Evolutionary conservation across 176 grass and related monocot species (phyloP).

Genomic region (Carex myosuroides): DNA sequence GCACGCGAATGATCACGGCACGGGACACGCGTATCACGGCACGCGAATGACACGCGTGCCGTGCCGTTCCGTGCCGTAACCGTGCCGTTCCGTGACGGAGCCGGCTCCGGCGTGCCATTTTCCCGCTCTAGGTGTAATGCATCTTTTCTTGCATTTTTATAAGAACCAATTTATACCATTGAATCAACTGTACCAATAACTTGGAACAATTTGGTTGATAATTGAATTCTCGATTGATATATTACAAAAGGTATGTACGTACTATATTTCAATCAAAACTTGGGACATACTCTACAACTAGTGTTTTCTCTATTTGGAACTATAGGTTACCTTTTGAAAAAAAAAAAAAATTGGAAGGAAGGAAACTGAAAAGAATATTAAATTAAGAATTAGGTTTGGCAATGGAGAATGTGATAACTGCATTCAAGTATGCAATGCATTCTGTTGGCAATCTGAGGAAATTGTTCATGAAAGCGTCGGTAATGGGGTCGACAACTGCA

Average conservation of each 20-base stretch:
- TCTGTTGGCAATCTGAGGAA: conserved; percentile 78
- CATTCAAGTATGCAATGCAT: conserved; percentile 75
- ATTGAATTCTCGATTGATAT: background rate
- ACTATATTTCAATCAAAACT: background rate
- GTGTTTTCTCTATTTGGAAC: background rate
- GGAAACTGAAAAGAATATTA: background rate
- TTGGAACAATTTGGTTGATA: background rate
- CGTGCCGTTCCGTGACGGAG: too few species aligned
- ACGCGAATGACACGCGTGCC: too few species aligned
- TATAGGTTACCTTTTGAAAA: background rate
- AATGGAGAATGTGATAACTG: conserved; percentile 40
- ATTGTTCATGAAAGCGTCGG: conserved; percentile 58
- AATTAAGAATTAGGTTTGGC: conserved; percentile 14
- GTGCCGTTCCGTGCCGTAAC: too few species aligned
- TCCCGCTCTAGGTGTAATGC: background rate
- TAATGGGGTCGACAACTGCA: conserved; percentile 55
- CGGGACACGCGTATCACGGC: too few species aligned
- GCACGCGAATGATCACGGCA: too few species aligned
- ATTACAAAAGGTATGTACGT: background rate
- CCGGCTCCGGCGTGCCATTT: too few species aligned
- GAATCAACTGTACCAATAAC: background rate
- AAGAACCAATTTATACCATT: background rate
- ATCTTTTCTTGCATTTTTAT: background rate
- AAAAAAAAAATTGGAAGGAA: background rate
- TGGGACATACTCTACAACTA: background rate